A percentile compares a stretch with the other conserved stretches of the same genome.
These are phyloP conservation scores for Carex cristatella DNA, from an alignment of 176 grass and related monocot genomes.

Conservation along the genomic window DNA sequence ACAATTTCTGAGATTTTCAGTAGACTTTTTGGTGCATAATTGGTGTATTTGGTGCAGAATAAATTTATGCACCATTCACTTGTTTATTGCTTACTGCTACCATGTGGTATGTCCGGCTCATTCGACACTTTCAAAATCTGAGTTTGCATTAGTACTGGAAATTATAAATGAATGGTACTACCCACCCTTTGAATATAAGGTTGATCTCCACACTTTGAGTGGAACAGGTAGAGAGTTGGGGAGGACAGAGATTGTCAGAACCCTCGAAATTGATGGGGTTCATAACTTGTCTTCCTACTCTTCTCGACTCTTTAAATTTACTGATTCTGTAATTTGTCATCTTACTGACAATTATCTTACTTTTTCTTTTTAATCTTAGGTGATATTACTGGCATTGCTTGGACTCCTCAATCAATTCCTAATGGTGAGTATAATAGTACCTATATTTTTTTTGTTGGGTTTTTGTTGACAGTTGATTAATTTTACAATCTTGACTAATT, in stretches of 20 bases:
- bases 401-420: slow-evolving; percentile 46
- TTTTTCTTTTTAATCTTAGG: slow-evolving; percentile 41
- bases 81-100: not conserved
- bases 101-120: not conserved
- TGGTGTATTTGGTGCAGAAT: not conserved
- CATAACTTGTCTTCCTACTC: not conserved
- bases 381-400: slow-evolving; percentile 78
- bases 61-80: not conserved
- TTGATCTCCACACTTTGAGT: not conserved
- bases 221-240: not conserved
- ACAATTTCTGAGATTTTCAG: not conserved
- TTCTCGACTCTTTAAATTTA: not conserved
- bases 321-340: not conserved
- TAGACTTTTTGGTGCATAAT: not conserved
- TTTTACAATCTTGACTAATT: not conserved
- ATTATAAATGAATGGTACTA: not conserved
- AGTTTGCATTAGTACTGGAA: not conserved
- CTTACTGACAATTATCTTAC: not conserved
- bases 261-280: not conserved
- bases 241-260: not conserved
- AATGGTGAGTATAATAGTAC: slow-evolving; percentile 50
- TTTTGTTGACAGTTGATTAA: not conserved
- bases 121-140: not conserved
- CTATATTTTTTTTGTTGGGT: not conserved
- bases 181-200: not conserved